These are phyloP conservation scores for Talaromyces atroroseus DNA, from an alignment of 2,329 filamentous ascomycete genomes.

Conservation along the genomic window DNA sequence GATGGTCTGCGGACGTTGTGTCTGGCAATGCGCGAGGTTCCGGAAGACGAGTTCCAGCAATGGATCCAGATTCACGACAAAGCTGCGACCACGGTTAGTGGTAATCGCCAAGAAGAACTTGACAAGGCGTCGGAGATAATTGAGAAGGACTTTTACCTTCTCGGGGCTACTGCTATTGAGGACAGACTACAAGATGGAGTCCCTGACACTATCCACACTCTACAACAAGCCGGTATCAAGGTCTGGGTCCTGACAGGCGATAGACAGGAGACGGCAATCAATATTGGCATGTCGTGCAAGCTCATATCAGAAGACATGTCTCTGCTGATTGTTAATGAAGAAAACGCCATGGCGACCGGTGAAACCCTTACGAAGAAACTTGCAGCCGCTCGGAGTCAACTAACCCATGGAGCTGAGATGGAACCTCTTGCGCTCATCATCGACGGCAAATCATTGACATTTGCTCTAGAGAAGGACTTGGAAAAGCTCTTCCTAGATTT, in stretches of 20 bases:
- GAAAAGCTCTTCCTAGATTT: constrained; percentile 92
- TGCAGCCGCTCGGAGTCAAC: constrained; percentile 80
- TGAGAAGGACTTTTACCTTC: constrained; percentile 82
- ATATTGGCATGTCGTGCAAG: constrained; percentile 99
- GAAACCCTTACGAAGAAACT: constrained; percentile 92
- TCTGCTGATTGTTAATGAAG: constrained; percentile 91
- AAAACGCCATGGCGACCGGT: constrained; percentile 68
- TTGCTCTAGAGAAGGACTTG: constrained; percentile 83
- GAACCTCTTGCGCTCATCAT: constrained; percentile 90
- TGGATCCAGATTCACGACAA: constrained; percentile 85
- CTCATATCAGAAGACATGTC: constrained; percentile 99
- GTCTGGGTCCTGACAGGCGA: constrained; percentile 98
- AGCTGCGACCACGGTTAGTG: constrained; percentile 82
- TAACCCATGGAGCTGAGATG: constrained; percentile 52
- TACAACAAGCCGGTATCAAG: constrained; percentile 96
- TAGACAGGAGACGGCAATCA: constrained; percentile 97
- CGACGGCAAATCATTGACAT: constrained; percentile 92
- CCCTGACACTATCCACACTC: constrained; percentile 93
- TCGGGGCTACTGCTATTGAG: constrained; percentile 95
- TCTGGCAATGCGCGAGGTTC: constrained; percentile 86
- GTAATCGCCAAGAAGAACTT: constrained; percentile 86
- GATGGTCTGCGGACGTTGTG: constrained; percentile 93
- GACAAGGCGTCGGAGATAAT: constrained; percentile 97
- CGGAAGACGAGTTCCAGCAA: constrained; percentile 80
- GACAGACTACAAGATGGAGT: constrained; percentile 96